A percentile compares a stretch with the other conserved stretches of the same genome.
These are phyloP conservation scores for Colletotrichum melonis DNA, from an alignment of 2,329 filamentous ascomycete species.

Conservation along the genomic window DNA sequence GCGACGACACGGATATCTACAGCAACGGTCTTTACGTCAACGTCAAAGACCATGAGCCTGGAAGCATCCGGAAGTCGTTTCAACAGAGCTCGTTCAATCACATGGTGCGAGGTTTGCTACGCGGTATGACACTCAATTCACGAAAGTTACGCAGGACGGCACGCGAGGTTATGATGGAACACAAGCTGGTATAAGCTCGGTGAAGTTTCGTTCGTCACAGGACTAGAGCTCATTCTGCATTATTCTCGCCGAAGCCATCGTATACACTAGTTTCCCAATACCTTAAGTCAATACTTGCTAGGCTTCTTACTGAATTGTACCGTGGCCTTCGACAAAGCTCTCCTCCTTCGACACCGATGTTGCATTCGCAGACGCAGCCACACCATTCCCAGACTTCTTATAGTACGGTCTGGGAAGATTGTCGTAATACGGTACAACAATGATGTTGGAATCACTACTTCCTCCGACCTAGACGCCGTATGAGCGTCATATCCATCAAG, in stretches of 20 bases:
- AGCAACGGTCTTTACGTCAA: background rate
- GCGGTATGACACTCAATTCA: background rate
- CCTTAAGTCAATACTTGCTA: background rate
- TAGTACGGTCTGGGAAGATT: slow-evolving; percentile 17
- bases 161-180: background rate
- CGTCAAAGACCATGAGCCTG: background rate
- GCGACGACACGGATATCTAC: background rate
- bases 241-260: background rate
- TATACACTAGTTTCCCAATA: background rate
- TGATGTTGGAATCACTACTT: slow-evolving; percentile 6
- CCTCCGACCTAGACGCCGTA: background rate
- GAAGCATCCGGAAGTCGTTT: background rate
- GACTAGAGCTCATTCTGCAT: background rate
- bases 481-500: background rate
- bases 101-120: background rate
- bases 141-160: background rate
- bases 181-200: background rate
- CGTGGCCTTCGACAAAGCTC: background rate
- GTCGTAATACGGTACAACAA: slow-evolving; percentile 18
- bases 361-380: background rate
- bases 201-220: background rate
- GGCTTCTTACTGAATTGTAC: background rate
- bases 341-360: background rate
- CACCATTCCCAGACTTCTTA: background rate
- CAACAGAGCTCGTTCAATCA: background rate